Evolutionary conservation across 768 basidiomycete genomes (phyloP).

Genomic region (Rhodotorula babjevae): DNA sequence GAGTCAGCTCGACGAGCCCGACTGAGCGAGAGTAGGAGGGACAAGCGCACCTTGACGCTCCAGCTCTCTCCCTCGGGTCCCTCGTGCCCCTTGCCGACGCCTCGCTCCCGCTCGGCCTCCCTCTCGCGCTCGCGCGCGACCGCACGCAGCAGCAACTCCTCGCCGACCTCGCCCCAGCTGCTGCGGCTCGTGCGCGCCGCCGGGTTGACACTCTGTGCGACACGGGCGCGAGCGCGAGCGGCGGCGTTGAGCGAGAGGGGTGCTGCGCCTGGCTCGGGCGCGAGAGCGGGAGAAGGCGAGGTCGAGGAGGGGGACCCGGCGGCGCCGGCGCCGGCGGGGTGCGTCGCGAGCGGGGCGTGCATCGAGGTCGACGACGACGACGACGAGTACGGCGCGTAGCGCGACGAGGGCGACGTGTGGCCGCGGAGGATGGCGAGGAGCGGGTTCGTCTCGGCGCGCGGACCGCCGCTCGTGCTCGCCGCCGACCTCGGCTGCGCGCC

Average conservation of each 20-base stretch:
- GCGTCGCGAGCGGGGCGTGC: not conserved
- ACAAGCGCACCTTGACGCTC: constrained; percentile 20
- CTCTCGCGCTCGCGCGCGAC: not conserved
- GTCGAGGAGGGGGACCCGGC: no score
- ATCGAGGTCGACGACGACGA: not conserved
- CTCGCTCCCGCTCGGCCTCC: not conserved
- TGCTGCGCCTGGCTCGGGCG: no score
- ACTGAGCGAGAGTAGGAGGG: no score
- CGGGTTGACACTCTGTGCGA: constrained; percentile 5
- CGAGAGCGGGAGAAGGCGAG: not conserved
- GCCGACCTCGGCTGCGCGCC: no score
- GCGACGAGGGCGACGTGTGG: not conserved
- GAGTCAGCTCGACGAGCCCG: not conserved
- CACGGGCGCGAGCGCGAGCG: constrained; percentile 1
- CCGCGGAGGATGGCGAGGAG: not conserved
- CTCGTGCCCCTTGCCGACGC: not conserved
- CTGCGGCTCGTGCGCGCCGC: constrained; percentile 6
- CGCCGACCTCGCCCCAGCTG: constrained; percentile 20
- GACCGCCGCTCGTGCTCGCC: no score
- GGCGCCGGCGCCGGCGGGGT: not conserved
- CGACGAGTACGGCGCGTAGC: constrained; percentile 17
- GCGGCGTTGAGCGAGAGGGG: not conserved
- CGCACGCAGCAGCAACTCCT: constrained; percentile 6
- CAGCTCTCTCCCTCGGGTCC: constrained; percentile 12
- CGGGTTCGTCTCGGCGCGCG: not conserved